phyloP scores from a whole-genome alignment of 805 yeast genomes.

The Metschnikowia kofuensis region DNA sequence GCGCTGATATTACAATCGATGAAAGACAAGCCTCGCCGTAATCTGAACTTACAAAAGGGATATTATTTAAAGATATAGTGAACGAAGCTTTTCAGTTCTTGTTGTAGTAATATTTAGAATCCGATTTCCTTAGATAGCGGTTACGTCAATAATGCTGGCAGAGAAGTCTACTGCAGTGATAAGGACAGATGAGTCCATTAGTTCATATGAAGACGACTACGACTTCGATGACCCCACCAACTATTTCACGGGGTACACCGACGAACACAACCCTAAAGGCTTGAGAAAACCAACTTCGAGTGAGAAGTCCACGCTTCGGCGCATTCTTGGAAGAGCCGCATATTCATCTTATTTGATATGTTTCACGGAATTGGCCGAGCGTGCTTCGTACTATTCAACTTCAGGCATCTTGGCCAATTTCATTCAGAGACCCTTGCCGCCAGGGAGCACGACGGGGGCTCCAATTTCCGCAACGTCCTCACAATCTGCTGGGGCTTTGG shows the following conservation, averaged over 20 bases:
- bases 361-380: slow-evolving; percentile 47
- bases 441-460: slow-evolving; percentile 46
- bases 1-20: too few species aligned
- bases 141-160: background rate
- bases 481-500: slow-evolving; percentile 50
- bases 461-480: slow-evolving; percentile 25
- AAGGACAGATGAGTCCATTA: slow-evolving; percentile 1
- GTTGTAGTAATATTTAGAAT: too few species aligned
- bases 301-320: slow-evolving; percentile 28
- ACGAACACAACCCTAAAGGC: slow-evolving; percentile 38
- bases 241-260: slow-evolving; percentile 23
- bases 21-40: too few species aligned
- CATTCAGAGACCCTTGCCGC: slow-evolving; percentile 51
- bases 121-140: too few species aligned
- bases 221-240: slow-evolving; percentile 13
- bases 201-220: slow-evolving; percentile 15
- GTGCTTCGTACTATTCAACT: slow-evolving; percentile 53
- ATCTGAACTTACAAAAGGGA: too few species aligned
- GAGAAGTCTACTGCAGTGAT: background rate
- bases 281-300: slow-evolving; percentile 31
- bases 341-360: slow-evolving; percentile 49
- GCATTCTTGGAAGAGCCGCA: slow-evolving; percentile 47
- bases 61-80: background rate
- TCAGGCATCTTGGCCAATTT: slow-evolving; percentile 45
- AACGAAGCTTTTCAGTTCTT: too few species aligned